A percentile compares a stretch with the other conserved stretches of the same genome.
phyloP scores from a whole-genome alignment of 2,329 filamentous ascomycete species.

The Purpureocillium takamizusanense region DNA sequence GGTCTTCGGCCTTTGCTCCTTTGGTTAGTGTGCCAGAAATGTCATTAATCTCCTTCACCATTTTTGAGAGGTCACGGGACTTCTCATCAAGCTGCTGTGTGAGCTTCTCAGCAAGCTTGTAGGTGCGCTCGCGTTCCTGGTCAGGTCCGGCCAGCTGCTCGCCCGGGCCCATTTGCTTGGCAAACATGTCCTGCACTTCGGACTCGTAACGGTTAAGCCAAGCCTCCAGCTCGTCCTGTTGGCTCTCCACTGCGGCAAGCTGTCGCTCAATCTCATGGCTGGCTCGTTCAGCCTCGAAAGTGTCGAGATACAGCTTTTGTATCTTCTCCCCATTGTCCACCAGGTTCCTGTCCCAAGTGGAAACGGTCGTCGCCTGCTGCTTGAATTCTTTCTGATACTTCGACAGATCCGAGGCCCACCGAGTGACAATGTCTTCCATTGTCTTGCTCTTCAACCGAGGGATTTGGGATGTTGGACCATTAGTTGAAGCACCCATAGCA shows the following conservation, averaged over 20 bases:
- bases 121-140: constrained; percentile 90
- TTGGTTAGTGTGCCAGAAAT: constrained; percentile 86
- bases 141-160: constrained; percentile 81
- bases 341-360: constrained; percentile 82
- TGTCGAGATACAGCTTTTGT: constrained; percentile 82
- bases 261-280: constrained; percentile 92
- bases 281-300: constrained; percentile 87
- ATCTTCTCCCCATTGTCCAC: constrained; percentile 95
- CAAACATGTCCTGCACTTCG: constrained; percentile 84
- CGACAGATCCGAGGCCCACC: constrained; percentile 89
- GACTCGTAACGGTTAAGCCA: constrained; percentile 88
- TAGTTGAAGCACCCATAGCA: constrained; percentile 61
- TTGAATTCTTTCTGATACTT: constrained; percentile 98
- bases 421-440: constrained; percentile 96
- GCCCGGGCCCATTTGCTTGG: constrained; percentile 64
- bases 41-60: constrained; percentile 97
- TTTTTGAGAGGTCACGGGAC: constrained; percentile 83
- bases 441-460: constrained; percentile 95
- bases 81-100: constrained; percentile 88
- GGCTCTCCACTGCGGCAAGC: constrained; percentile 77
- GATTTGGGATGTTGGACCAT: constrained; percentile 73
- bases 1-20: constrained; percentile 79
- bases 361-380: constrained; percentile 76
- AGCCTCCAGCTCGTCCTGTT: constrained; percentile 80
- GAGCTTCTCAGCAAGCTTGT: constrained; percentile 90